Percentiles rank a stretch among this genome's conserved stretches.
Evolutionary conservation across 108 stramenopile genomes (phyloP).

Genomic region (Cyclotella sp.): DNA sequence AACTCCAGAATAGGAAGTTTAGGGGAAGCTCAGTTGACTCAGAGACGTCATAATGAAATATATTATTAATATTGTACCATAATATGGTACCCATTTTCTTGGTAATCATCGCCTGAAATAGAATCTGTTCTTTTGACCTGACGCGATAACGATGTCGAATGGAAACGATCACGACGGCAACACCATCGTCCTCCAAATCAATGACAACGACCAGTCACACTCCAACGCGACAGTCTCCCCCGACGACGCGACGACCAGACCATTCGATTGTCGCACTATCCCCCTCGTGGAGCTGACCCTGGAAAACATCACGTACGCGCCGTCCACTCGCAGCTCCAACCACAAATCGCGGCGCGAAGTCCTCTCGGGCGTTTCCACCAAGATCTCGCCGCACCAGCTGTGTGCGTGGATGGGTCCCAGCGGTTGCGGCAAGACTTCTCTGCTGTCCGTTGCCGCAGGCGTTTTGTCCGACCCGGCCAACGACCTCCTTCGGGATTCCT

Average conservation of each 20-base stretch:
- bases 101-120: too few relatives aligned
- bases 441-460: conserved; percentile 69
- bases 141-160: too few relatives aligned
- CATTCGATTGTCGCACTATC: conserved; percentile 20
- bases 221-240: too few relatives aligned
- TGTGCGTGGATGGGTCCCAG: conserved; percentile 85
- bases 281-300: conserved; percentile 63
- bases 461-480: conserved; percentile 35
- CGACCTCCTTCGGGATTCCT: conserved; percentile 50
- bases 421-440: conserved; percentile 76
- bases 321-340: conserved; percentile 19
- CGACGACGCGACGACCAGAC: background rate
- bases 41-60: too few relatives aligned
- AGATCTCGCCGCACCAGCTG: conserved; percentile 63
- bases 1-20: too few relatives aligned
- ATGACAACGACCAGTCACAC: too few relatives aligned
- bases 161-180: too few relatives aligned
- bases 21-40: too few relatives aligned
- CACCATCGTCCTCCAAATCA: too few relatives aligned
- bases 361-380: conserved; percentile 64
- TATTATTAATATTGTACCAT: too few relatives aligned
- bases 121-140: too few relatives aligned
- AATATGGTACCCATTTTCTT: too few relatives aligned
- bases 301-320: conserved; percentile 71
- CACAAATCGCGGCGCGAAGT: conserved; percentile 31